Evolutionary conservation across 345 rosid species (phyloP).

Genomic region (Linum usitatissimum): DNA sequence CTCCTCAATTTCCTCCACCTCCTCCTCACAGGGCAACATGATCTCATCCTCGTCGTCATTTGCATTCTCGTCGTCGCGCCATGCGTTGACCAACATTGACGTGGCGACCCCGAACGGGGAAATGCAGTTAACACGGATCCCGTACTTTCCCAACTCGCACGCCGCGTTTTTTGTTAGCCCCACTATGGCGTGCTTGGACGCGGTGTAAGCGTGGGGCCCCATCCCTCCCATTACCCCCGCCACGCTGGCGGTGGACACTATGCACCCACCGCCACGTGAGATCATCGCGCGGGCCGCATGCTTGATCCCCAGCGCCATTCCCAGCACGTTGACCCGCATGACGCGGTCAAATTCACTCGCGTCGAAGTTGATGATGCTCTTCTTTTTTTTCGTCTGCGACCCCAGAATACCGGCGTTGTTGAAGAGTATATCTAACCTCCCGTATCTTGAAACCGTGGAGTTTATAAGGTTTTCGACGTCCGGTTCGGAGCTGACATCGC

Average conservation of each 20-base stretch:
- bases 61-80: conserved; percentile 22
- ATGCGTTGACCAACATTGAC: conserved; percentile 55
- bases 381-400: conserved; percentile 47
- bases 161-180: conserved; percentile 76
- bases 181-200: conserved; percentile 76
- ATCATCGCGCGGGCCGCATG: conserved; percentile 77
- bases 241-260: conserved; percentile 67
- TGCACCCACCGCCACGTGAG: conserved; percentile 44
- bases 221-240: conserved; percentile 80
- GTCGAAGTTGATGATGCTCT: conserved; percentile 62
- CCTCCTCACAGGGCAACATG: conserved; percentile 27
- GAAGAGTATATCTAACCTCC: conserved; percentile 49
- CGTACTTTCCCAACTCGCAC: conserved; percentile 60
- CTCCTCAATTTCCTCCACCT: conserved; percentile 57
- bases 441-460: conserved; percentile 39
- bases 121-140: conserved; percentile 74
- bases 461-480: conserved; percentile 47
- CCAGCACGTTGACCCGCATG: conserved; percentile 62
- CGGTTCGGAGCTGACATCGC: conserved; percentile 57
- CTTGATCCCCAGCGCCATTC: conserved; percentile 61
- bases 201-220: conserved; percentile 83
- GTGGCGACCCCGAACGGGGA: conserved; percentile 91
- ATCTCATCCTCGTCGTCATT: conserved; percentile 21
- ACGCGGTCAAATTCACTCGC: conserved; percentile 51
- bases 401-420: conserved; percentile 87